These are phyloP conservation scores for Trichophyton benhamiae DNA, from an alignment of 2,329 filamentous ascomycete species.

Conservation along the genomic window DNA sequence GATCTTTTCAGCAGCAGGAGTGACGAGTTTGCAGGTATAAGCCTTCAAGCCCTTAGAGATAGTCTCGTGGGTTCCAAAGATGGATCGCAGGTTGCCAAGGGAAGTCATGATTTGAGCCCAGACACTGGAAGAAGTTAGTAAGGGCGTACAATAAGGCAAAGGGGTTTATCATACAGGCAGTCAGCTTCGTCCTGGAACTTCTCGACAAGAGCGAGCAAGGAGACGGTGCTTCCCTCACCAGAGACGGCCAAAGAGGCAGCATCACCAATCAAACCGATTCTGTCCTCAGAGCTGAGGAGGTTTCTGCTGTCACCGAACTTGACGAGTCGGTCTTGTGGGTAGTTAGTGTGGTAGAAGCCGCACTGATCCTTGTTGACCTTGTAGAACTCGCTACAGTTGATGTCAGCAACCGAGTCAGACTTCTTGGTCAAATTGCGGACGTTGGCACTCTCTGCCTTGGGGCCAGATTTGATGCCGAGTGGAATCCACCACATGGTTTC, in stretches of 20 bases:
- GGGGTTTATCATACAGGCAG: constrained; percentile 47
- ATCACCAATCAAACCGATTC: constrained; percentile 83
- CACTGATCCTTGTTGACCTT: constrained; percentile 84
- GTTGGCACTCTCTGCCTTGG: constrained; percentile 49
- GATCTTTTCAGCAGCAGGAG: constrained; percentile 60
- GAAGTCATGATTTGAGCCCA: constrained; percentile 77
- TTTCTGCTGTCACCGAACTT: constrained; percentile 68
- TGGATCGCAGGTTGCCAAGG: constrained; percentile 63
- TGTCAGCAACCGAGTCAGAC: constrained; percentile 55
- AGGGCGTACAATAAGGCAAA: neutral
- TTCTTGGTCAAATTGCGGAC: constrained; percentile 61
- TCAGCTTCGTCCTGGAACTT: constrained; percentile 72
- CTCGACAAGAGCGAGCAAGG: constrained; percentile 70
- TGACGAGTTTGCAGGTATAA: constrained; percentile 66
- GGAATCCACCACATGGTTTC: constrained; percentile 93
- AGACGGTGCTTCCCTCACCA: constrained; percentile 69
- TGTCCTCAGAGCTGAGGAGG: constrained; percentile 70
- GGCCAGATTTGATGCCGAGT: constrained; percentile 67
- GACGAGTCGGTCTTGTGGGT: constrained; percentile 68
- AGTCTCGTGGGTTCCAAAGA: constrained; percentile 65
- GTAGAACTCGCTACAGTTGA: constrained; percentile 64
- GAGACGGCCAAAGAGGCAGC: constrained; percentile 80
- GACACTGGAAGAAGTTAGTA: constrained; percentile 40
- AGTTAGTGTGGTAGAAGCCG: constrained; percentile 87
- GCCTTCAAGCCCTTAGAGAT: constrained; percentile 62